These are phyloP conservation scores for Candida vaughaniae DNA, from an alignment of 805 yeast genomes.

Conservation along the genomic window DNA sequence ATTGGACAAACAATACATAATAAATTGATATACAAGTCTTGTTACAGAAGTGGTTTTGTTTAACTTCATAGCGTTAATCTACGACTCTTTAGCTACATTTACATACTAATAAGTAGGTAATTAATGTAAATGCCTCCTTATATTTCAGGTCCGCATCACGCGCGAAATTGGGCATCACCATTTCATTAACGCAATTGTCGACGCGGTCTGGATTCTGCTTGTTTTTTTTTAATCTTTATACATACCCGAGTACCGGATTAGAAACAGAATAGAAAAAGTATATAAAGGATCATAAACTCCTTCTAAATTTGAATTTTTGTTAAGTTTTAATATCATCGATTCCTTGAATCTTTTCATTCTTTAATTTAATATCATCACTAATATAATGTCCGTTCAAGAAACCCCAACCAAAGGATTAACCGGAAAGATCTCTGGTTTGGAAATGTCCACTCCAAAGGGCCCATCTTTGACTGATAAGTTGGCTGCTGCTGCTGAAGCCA, in stretches of 20 bases:
- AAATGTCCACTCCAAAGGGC: slow-evolving; percentile 31
- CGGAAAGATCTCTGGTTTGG: slow-evolving; percentile 42
- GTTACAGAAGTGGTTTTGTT: no score
- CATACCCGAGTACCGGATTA: slow-evolving; percentile 1
- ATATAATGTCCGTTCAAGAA: slow-evolving; percentile 61
- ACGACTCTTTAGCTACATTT: background rate
- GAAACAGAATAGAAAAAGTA: slow-evolving; percentile 2
- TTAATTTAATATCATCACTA: background rate
- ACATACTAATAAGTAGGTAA: background rate
- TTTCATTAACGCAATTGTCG: slow-evolving; percentile 4
- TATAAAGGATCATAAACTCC: slow-evolving; percentile 5
- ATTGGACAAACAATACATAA: background rate
- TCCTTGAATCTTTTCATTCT: background rate
- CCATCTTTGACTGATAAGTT: slow-evolving; percentile 41
- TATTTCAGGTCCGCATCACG: background rate
- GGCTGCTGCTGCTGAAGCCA: slow-evolving; percentile 41
- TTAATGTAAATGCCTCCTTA: background rate
- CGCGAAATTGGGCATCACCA: slow-evolving; percentile 7
- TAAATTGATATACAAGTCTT: no score
- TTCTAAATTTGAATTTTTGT: background rate
- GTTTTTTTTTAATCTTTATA: slow-evolving; percentile 6
- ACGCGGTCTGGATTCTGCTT: slow-evolving; percentile 7
- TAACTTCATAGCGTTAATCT: no score
- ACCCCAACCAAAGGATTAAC: slow-evolving; percentile 55
- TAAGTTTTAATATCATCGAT: background rate